Evolutionary conservation across 345 rosid genomes (phyloP).

Genomic region (Psidium guajava): DNA sequence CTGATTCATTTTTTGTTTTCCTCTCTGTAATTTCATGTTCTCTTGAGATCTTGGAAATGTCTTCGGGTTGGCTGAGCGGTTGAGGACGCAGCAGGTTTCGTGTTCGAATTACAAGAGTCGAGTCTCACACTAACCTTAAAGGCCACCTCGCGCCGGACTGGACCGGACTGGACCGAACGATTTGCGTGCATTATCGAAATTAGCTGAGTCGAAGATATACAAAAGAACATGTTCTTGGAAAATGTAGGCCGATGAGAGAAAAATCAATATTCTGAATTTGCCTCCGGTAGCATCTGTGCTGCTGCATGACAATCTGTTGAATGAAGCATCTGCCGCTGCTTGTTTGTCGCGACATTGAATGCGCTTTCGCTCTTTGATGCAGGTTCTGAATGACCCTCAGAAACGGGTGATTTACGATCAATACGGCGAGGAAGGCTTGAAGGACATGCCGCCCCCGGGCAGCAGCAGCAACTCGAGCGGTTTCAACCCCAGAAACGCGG

Average conservation of each 20-base stretch:
- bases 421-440: slow-evolving; percentile 89
- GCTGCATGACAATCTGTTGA: not conserved
- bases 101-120: not conserved
- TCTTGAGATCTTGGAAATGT: not conserved
- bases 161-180: too few species aligned
- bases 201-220: not conserved
- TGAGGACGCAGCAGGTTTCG: not conserved
- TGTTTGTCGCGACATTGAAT: not conserved
- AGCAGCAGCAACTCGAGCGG: slow-evolving; percentile 36
- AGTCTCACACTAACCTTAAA: not conserved
- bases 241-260: not conserved
- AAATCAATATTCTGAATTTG: not conserved
- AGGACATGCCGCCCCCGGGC: slow-evolving; percentile 62
- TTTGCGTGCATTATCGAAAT: not conserved
- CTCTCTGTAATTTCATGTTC: not conserved
- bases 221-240: not conserved
- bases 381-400: slow-evolving; percentile 90
- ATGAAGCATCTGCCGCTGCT: not conserved
- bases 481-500: slow-evolving; percentile 91
- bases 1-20: not conserved
- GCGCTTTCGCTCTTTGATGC: not conserved
- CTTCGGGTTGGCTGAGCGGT: not conserved
- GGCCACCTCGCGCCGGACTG: not conserved
- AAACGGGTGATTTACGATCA: slow-evolving; percentile 72
- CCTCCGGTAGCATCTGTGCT: not conserved